Evolutionary conservation across 2,329 filamentous ascomycete species (phyloP), one percentile per base, ranked within the genome.

Genomic region (Monilinia vaccinii-corymbosi): DNA sequence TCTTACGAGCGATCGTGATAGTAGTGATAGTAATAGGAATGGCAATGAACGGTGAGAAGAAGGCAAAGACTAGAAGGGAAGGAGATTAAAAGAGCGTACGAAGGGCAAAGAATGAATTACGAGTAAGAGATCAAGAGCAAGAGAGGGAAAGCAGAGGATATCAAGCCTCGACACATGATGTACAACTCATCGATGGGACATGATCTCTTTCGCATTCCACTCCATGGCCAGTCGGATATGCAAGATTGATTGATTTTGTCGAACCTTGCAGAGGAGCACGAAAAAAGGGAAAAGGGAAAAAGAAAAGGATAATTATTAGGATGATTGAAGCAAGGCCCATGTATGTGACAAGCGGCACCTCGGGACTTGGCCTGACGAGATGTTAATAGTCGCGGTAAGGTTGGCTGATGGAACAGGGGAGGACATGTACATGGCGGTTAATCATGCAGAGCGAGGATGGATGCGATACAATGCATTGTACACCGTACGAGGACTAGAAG

Each of bases 171-270:
- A 56, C 11, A 16, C 16, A 34, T n/a, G n/a, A 47, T 60, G 57
- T 60, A 60, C 57, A 60, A 60, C 49, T 60, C 57, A 60, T 60
- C 49, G 49, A 60, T 40, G 28, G n/a, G 32, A 51, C 46, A 50
- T 51, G 44, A 40, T 50, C 42, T 50, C 42, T 40, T 48, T 40
- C 44, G 28, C 16, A 50, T 36, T 40, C 38, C 7, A 18, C 5
- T 49, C 42, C 52, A 45, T 34, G 28, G 40, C 53, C 51, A 56
- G 16, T 42, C n/a, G n/a, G n/a, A 7, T 36, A 36, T 36, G 34
- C 14, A 36, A 38, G 51, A 53, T n/a, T n/a, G n/a, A n/a, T n/a
- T n/a, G n/a, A n/a, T 53, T 53, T 42, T 48, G 44, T 47, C 48
- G 48, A 56, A 56, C 40, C 40, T 56, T 56, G 52, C n/a, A n/a